Conservation (phyloP, 2,329 filamentous ascomycete species). For the Ceratocystiopsis sp. region DNA sequence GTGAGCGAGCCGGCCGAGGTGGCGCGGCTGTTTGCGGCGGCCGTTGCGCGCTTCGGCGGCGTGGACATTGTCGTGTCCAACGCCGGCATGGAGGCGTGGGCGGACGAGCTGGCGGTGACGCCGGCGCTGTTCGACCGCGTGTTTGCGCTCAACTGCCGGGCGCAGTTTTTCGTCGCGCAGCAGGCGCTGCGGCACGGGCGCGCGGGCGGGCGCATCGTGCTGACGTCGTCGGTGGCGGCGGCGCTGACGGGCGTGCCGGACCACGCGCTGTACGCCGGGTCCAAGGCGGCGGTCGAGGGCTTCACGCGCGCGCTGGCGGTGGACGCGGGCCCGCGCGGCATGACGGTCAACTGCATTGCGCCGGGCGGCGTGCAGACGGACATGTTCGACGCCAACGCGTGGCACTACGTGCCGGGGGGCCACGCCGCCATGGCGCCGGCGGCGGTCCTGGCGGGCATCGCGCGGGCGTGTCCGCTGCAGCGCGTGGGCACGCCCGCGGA, state of each 20-base stretch:
- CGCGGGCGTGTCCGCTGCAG: slow-evolving; percentile 39
- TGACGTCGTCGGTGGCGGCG: slow-evolving; percentile 55
- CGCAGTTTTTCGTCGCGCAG: slow-evolving; percentile 65
- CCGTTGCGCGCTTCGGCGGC: slow-evolving; percentile 47
- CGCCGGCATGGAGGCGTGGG: slow-evolving; percentile 55
- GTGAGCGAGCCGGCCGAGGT: slow-evolving; percentile 44
- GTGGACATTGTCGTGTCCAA: slow-evolving; percentile 59
- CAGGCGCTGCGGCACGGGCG: slow-evolving; percentile 56
- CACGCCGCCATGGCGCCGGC: slow-evolving; percentile 32
- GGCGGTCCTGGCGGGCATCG: slow-evolving; percentile 36
- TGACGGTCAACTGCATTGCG: slow-evolving; percentile 58
- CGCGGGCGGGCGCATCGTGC: slow-evolving; percentile 51
- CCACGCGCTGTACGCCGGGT: slow-evolving; percentile 55
- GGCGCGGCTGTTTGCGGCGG: slow-evolving; percentile 45
- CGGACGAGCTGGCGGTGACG: slow-evolving; percentile 50
- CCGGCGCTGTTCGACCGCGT: slow-evolving; percentile 56
- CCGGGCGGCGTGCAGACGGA: slow-evolving; percentile 60
- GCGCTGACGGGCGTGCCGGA: slow-evolving; percentile 49
- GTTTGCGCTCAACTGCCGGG: slow-evolving; percentile 53
- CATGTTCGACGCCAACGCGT: slow-evolving; percentile 57
- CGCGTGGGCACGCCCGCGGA: slow-evolving; percentile 40
- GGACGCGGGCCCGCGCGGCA: slow-evolving; percentile 49
- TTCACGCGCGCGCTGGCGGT: slow-evolving; percentile 56
- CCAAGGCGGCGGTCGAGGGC: slow-evolving; percentile 56
- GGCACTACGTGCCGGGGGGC: slow-evolving; percentile 45